Evolutionary conservation across 2,329 filamentous ascomycete species (phyloP), one percentile per base, ranked within the genome.

Genomic region (Cladophialophora yegresii): DNA sequence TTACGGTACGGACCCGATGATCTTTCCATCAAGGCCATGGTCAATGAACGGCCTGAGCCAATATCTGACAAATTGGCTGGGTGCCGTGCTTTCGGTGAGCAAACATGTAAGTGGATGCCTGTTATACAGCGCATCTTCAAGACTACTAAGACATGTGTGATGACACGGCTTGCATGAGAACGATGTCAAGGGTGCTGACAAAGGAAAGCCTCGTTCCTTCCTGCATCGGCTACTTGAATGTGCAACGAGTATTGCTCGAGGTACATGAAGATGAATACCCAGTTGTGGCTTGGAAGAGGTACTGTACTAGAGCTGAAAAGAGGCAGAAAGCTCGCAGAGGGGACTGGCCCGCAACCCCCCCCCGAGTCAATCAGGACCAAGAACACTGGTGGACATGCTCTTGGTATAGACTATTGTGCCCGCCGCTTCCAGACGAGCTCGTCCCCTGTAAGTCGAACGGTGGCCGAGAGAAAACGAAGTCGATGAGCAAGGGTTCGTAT

Each of bases 61-160:
- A 53, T 30, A 59, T 59, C 57, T 59, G 57, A 59, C 57, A 59
- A 59, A 59, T 16, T 20, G 49, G 30, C 40, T 47, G 23, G 20
- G 7, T 28, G 22, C 7, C 51, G 23, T 54, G 28, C 12, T 30
- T 12, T 30, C 51, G 30, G 12, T 30, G 26, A 54, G 51, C 23
- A n/a, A 54, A 16, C 51, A 20, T 20, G 7, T 7, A 28, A 22
- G 30, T 28, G 45, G n/a, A 26, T 16, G 36, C 28, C 23, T 28
- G 6, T 26, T 12, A 30, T 54, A 4, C 20, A 50, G 47, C 47
- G 20, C 47, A 16, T 26, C 9, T 8, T 10, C 16, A 36, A 7
- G 16, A 30, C 13, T 9, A 8, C 5, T 3, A 8, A 58, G 43
- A 49, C 28, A 47, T 33, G 28, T 20, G 13, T 20, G 13, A 58